phyloP scores from a whole-genome alignment of 2,329 filamentous ascomycete species.

The Penicillium aurantiogriseum region DNA sequence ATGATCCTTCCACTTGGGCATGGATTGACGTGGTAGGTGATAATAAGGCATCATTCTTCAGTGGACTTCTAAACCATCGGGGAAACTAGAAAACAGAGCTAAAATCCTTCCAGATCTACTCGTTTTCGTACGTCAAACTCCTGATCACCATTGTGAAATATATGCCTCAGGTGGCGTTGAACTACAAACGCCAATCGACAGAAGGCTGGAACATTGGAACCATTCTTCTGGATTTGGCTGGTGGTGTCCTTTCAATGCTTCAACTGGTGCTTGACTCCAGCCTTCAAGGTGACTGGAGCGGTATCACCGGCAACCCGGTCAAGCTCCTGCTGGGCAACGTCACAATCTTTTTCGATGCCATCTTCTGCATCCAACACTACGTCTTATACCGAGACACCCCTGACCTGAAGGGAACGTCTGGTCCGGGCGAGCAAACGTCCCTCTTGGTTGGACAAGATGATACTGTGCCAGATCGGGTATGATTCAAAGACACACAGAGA shows the following conservation, averaged over 20 bases:
- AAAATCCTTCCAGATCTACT: slow-evolving; percentile 52
- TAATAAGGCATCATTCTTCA: background rate
- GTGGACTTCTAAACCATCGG: background rate
- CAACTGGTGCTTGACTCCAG: slow-evolving; percentile 85
- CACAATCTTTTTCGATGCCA: slow-evolving; percentile 77
- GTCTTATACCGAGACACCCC: slow-evolving; percentile 61
- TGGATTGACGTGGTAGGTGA: slow-evolving; percentile 63
- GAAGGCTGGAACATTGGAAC: slow-evolving; percentile 82
- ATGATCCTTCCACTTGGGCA: slow-evolving; percentile 54
- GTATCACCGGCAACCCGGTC: slow-evolving; percentile 84
- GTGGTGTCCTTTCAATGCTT: slow-evolving; percentile 75
- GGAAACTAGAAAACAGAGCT: background rate
- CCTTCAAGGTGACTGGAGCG: slow-evolving; percentile 82
- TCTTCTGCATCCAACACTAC: slow-evolving; percentile 90
- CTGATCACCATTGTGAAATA: slow-evolving; percentile 89
- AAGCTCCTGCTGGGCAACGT: slow-evolving; percentile 86
- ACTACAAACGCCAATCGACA: slow-evolving; percentile 82
- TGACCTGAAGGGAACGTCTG: slow-evolving; percentile 18
- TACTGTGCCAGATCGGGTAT: background rate
- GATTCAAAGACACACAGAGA: background rate
- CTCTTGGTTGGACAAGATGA: slow-evolving; percentile 26
- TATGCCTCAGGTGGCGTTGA: slow-evolving; percentile 78
- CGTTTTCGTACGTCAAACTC: slow-evolving; percentile 84
- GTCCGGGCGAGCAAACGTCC: slow-evolving; percentile 28
- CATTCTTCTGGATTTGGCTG: slow-evolving; percentile 79